Evolutionary conservation across 768 basidiomycete genomes (phyloP).

Genomic region (Panaeolus cyanescens): DNA sequence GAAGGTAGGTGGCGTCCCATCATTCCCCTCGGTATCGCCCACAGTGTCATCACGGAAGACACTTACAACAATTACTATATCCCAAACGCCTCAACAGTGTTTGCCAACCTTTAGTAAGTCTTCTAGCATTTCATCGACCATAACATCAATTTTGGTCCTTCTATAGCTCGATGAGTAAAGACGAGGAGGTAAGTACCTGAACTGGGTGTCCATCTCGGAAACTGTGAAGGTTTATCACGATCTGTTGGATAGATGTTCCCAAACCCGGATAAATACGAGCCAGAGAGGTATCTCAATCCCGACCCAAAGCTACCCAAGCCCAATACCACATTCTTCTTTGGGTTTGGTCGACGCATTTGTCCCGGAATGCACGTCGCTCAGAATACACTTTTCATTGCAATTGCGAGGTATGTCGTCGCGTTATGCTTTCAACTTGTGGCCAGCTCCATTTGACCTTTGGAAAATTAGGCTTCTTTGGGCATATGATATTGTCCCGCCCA

Average conservation of each 20-base stretch:
- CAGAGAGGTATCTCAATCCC: slow-evolving; percentile 24
- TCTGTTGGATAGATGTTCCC: slow-evolving; percentile 20
- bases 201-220: background rate
- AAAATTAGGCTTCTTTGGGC: slow-evolving; percentile 26
- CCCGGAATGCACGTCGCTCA: slow-evolving; percentile 28
- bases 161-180: slow-evolving; percentile 23
- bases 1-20: slow-evolving; percentile 27
- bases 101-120: slow-evolving; percentile 26
- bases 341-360: slow-evolving; percentile 29
- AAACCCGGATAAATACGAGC: slow-evolving; percentile 19
- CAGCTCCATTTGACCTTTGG: background rate
- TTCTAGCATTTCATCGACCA: background rate
- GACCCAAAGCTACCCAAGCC: slow-evolving; percentile 8
- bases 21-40: slow-evolving; percentile 32
- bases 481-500: slow-evolving; percentile 16
- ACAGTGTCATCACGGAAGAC: slow-evolving; percentile 35
- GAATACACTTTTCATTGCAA: slow-evolving; percentile 24
- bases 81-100: slow-evolving; percentile 32
- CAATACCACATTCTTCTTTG: slow-evolving; percentile 23
- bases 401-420: slow-evolving; percentile 22
- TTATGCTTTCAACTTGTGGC: background rate
- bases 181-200: slow-evolving; percentile 23
- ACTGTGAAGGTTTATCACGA: background rate
- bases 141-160: background rate
- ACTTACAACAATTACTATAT: slow-evolving; percentile 37